A percentile compares a stretch with the other conserved stretches of the same genome.
Conservation (phyloP, 2,329 filamentous ascomycete genomes). For the Xylaria sp. region DNA sequence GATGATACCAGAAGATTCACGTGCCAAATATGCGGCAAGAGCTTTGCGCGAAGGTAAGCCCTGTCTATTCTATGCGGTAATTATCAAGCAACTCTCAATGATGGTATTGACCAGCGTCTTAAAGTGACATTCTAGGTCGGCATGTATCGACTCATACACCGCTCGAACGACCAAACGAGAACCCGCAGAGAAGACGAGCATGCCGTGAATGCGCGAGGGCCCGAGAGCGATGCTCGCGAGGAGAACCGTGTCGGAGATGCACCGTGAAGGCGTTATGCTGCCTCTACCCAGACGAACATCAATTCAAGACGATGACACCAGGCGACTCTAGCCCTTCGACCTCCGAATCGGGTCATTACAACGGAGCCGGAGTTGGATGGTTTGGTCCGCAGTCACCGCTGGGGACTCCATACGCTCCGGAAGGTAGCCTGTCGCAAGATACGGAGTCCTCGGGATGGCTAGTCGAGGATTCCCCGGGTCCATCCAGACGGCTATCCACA, state of each 20-base stretch:
- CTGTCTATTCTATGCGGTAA: not conserved
- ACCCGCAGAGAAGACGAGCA: slow-evolving; percentile 35
- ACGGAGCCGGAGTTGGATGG: not conserved
- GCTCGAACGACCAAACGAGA: slow-evolving; percentile 28
- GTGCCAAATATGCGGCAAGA: slow-evolving; percentile 40
- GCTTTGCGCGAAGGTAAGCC: slow-evolving; percentile 40
- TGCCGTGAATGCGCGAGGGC: slow-evolving; percentile 39
- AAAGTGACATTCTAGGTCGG: slow-evolving; percentile 37
- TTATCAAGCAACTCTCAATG: not conserved
- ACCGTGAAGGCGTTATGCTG: slow-evolving; percentile 35
- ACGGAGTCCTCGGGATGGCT: not conserved
- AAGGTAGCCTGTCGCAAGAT: not conserved
- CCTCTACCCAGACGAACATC: slow-evolving; percentile 37
- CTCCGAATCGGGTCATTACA: not conserved
- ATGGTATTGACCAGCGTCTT: slow-evolving; percentile 17
- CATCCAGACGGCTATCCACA: not conserved
- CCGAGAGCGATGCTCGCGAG: slow-evolving; percentile 39
- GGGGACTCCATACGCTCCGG: not conserved
- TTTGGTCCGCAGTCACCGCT: not conserved
- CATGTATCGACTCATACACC: slow-evolving; percentile 35
- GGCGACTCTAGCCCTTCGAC: not conserved
- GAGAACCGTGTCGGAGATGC: slow-evolving; percentile 39
- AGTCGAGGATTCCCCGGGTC: not conserved
- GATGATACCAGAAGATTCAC: slow-evolving; percentile 35
- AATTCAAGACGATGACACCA: slow-evolving; percentile 17